Evolutionary conservation across 1,139 yeast genomes (phyloP), one percentile per base, ranked within the genome.

Genomic region (Blastobotrys petasosporus): DNA sequence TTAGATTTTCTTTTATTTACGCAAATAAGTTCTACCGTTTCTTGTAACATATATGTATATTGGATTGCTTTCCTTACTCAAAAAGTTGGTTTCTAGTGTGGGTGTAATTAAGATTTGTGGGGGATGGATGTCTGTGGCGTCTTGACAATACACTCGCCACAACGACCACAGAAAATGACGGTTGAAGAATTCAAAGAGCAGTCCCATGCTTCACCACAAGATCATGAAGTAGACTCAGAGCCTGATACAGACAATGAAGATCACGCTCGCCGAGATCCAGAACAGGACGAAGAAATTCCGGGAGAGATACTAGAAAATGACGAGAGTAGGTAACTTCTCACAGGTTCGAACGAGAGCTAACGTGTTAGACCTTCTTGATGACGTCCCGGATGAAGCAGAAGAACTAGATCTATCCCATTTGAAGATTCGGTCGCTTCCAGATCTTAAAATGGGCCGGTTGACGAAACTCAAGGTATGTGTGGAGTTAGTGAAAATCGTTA

Each of bases 351-450:
- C 7, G 25, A 4, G 7, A 4, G 25, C 25, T 20, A 20, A 20
- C 25, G 7, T 20, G n/a, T 20, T 6, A 34, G 92, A 86, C 49
- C 67, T 88, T 45, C 77, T 94, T 0, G 70, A 70, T 3, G 88
- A 77, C 33, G 65, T 77, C 33, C 80, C 79, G 0, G 69, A 71
- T 12, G 90, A 87, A 53, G 69, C 80, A 0, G 84, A 79, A 34
- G 79, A 75, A 43, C 71, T 92, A 38, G 95, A 86, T 49, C 69
- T 92, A 46, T 76, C 88, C 33, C 97, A 92, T 63, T 66, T 86
- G 59, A 86, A 86, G 66, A 81, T 90, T 44, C 60, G 70, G 11
- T 77, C 87, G 1, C 64, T 90, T 54, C 81, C 78, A 46, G 88
- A 77, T 47, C 71, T 92, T 54, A 73, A 79, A 32, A 69, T 92